A percentile compares a stretch with the other conserved stretches of the same genome.
Conservation (phyloP, 1,284 basidiomycete genomes). For the Apiotrichum porosum region DNA sequence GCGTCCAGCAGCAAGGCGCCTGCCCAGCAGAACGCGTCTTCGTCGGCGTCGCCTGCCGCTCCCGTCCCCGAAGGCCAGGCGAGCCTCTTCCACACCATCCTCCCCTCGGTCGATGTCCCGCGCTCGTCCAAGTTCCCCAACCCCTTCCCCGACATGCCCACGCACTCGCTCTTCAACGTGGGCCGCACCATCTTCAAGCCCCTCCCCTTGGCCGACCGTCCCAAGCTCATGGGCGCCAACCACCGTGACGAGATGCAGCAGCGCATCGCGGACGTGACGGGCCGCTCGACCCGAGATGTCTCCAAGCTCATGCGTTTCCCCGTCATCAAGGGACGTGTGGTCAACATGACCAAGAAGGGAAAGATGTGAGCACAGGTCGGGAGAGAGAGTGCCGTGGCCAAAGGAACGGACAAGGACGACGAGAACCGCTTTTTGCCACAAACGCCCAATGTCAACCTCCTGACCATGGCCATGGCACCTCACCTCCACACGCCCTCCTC, state of each 20-base stretch:
- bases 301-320: conserved; percentile 32
- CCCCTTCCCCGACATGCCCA: conserved; percentile 17
- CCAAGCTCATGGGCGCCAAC: conserved; percentile 27
- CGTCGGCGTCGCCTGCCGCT: not conserved
- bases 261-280: conserved; percentile 29
- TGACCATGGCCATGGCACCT: no score
- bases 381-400: no score
- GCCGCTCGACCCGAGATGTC: conserved; percentile 28
- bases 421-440: no score
- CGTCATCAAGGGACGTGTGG: conserved; percentile 37
- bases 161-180: conserved; percentile 37
- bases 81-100: no score
- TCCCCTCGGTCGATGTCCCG: conserved; percentile 17
- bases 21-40: no score
- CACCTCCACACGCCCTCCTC: no score
- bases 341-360: conserved; percentile 49
- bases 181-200: conserved; percentile 24
- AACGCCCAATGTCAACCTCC: no score
- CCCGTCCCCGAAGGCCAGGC: not conserved
- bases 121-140: conserved; percentile 22
- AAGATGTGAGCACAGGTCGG: conserved; percentile 38
- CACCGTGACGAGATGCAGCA: conserved; percentile 17
- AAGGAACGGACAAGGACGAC: not conserved
- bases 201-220: conserved; percentile 6
- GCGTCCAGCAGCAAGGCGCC: not conserved